Base-by-base conservation (phyloP, 1,284 basidiomycete genomes). In the Pyrrhoderma noxium region DNA sequence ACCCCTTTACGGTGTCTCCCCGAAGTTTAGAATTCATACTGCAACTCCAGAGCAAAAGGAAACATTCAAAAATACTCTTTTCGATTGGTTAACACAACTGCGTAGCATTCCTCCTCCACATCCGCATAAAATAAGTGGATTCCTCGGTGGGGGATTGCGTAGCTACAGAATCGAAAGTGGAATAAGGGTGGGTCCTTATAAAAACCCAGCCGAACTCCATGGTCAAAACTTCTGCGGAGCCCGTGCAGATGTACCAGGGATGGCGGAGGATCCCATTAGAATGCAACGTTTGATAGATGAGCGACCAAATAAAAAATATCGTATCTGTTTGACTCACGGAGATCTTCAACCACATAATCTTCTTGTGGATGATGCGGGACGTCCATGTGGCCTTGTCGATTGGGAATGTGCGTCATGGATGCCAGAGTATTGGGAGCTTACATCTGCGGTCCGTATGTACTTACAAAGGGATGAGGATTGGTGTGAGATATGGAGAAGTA, bases 401-500 rank as follows among this genome's bases (percentile, higher is more conserved):
- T 59, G 58, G 55, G 57, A 54, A 18, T 49, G 46, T 31, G 38
- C 51, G 13, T 50, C 55, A 36, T 58, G 54, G 57, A 50, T 58
- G 55, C 57, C 57, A 3, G 55, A 56, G 35, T 58, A 59, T 40
- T 58, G 57, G 57, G 47, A 57, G 18, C 23, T 9, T 8, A 48
- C 46, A 8, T 16, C 14, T 8, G 16, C 11, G 14, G 9, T 45
- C 8, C 45, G 45, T 22, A 8, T 48, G 40, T 8, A 16, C 14
- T 9, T 13, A 14, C 16, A 16, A 8, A 19, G 45, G 16, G 39
- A 37, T 16, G 16, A 18, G 11, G 42, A 23, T 8, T 48, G 46
- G 46, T 9, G 18, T 8, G 14, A 23, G 13, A 45, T 48, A 13
- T 47, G 23, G 9, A 16, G 13, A n/a, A 22, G 16, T 8, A 31